phyloP scores from a whole-genome alignment of 1,284 basidiomycete species.

The Leccinum pachyderme region DNA sequence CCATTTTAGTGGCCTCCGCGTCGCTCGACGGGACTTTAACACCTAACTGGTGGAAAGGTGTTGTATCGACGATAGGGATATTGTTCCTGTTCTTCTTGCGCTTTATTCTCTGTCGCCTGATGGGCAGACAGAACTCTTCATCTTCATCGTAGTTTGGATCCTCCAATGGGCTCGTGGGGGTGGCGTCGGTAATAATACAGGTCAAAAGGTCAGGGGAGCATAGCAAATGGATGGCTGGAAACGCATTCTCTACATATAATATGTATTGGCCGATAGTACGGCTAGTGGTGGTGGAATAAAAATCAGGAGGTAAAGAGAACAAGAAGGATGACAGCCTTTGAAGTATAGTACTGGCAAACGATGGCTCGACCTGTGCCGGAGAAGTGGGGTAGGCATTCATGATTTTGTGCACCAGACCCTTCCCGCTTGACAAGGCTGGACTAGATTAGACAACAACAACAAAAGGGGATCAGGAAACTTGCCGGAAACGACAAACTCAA shows the following conservation, averaged over 20 bases:
- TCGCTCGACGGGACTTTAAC: slow-evolving; percentile 25
- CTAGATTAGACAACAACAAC: neutral
- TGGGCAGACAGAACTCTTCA: slow-evolving; percentile 6
- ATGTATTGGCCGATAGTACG: slow-evolving; percentile 19
- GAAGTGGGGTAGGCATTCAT: slow-evolving; percentile 21
- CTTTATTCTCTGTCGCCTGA: slow-evolving; percentile 7
- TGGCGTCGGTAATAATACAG: neutral
- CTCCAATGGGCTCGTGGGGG: neutral
- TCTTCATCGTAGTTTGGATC: slow-evolving; percentile 4
- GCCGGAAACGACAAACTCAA: slow-evolving; percentile 32
- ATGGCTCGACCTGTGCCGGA: slow-evolving; percentile 14
- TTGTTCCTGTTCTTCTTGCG: slow-evolving; percentile 14
- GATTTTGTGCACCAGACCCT: slow-evolving; percentile 15
- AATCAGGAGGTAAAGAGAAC: slow-evolving; percentile 21
- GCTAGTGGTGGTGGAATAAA: slow-evolving; percentile 7
- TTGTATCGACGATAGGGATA: slow-evolving; percentile 18
- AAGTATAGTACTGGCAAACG: slow-evolving; percentile 17
- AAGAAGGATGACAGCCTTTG: slow-evolving; percentile 16
- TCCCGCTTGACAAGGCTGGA: slow-evolving; percentile 18
- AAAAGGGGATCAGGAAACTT: neutral
- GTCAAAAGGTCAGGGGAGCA: slow-evolving; percentile 14
- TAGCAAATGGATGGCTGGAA: slow-evolving; percentile 17
- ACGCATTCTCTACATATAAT: slow-evolving; percentile 20
- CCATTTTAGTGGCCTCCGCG: slow-evolving; percentile 21
- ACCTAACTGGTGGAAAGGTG: slow-evolving; percentile 29